Percentiles rank a stretch among this genome's conserved stretches.
Evolutionary conservation across 129 eudicot genomes (phyloP).

Genomic region (Tagetes patula): DNA sequence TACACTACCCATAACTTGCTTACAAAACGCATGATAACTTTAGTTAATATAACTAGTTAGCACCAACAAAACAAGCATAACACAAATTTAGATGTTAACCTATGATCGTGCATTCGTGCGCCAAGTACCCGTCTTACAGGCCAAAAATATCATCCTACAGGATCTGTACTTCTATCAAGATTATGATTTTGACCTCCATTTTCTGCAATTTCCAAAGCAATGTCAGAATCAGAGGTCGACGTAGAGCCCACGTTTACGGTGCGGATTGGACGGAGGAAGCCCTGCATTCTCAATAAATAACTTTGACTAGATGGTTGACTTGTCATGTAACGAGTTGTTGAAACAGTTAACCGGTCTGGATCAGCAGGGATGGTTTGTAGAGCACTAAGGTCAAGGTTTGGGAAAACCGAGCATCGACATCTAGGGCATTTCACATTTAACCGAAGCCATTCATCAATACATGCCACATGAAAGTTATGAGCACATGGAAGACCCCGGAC

Average conservation of each 20-base stretch:
- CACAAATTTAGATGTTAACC: background rate
- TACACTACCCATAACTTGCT: background rate
- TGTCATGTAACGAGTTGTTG: constrained; percentile 65
- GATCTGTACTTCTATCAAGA: constrained; percentile 25
- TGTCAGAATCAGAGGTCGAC: constrained; percentile 36
- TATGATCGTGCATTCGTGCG: background rate
- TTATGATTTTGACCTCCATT: constrained; percentile 42
- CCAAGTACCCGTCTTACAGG: constrained; percentile 3
- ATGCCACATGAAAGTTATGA: constrained; percentile 95
- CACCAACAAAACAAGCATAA: constrained; percentile 7
- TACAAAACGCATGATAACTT: background rate
- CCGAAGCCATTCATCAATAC: constrained; percentile 98
- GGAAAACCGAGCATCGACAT: constrained; percentile 95
- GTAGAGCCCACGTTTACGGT: constrained; percentile 49
- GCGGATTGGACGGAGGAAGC: constrained; percentile 69
- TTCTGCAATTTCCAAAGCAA: constrained; percentile 51
- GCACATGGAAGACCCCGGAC: constrained; percentile 99
- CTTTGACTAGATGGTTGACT: constrained; percentile 79
- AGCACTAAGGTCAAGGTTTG: constrained; percentile 97
- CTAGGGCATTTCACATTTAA: constrained; percentile 95
- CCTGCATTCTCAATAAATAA: constrained; percentile 76
- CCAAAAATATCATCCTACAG: constrained; percentile 28
- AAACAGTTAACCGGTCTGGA: constrained; percentile 55
- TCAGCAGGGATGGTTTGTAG: constrained; percentile 75
- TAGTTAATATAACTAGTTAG: constrained; percentile 17